These are phyloP conservation scores for Boletus reticuloceps DNA, from an alignment of 768 basidiomycete genomes.

Conservation along the genomic window DNA sequence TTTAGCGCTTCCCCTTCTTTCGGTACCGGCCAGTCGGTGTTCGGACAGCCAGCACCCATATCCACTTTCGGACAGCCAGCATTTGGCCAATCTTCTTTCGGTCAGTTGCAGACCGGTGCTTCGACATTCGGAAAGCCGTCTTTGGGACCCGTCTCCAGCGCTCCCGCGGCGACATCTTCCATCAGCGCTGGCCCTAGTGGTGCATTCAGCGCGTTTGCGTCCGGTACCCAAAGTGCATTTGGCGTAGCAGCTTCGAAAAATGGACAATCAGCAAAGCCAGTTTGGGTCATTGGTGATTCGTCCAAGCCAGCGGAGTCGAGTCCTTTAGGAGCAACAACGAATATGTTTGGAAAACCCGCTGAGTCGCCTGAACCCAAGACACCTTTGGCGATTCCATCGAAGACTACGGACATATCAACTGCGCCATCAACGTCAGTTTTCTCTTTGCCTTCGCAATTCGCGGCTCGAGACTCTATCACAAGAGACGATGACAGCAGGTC, in stretches of 20 bases:
- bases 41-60: constrained; percentile 24
- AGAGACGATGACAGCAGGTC: constrained; percentile 27
- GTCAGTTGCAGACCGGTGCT: constrained; percentile 14
- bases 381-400: constrained; percentile 9
- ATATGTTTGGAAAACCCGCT: constrained; percentile 6
- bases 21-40: constrained; percentile 31
- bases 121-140: constrained; percentile 25
- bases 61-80: constrained; percentile 37
- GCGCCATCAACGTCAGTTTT: no score
- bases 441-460: no score
- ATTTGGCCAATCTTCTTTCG: constrained; percentile 38
- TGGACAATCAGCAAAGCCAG: constrained; percentile 19
- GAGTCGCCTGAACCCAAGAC: constrained; percentile 10
- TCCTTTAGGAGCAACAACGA: constrained; percentile 1
- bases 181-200: constrained; percentile 18
- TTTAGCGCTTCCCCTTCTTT: constrained; percentile 35
- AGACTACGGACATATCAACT: neutral
- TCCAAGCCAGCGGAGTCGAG: constrained; percentile 9
- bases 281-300: constrained; percentile 15
- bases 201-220: constrained; percentile 38
- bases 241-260: constrained; percentile 18
- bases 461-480: constrained; percentile 10
- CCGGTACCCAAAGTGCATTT: constrained; percentile 29
- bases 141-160: constrained; percentile 8
- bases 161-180: constrained; percentile 13